phyloP scores from a whole-genome alignment of 306 rosid genomes.

The Acacia confusa region DNA sequence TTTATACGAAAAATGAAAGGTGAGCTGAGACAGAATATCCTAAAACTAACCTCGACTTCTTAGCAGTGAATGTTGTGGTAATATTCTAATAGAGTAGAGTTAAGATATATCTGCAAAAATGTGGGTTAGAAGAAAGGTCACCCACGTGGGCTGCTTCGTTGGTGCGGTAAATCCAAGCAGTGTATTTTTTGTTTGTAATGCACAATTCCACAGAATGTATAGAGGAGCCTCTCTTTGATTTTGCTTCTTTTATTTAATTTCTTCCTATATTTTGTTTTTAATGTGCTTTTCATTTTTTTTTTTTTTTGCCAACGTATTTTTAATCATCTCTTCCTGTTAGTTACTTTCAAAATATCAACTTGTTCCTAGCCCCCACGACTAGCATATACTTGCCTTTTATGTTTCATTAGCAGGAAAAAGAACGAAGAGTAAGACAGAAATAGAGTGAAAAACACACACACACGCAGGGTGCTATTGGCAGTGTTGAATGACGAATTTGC shows the following conservation, averaged over 20 bases:
- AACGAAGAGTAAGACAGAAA: not conserved
- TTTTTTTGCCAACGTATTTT: too few species aligned
- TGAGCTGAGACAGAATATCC: not conserved
- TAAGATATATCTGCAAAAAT: not conserved
- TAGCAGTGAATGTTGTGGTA: not conserved
- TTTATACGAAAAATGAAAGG: not conserved
- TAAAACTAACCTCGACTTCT: not conserved
- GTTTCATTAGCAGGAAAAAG: not conserved
- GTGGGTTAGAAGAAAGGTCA: not conserved
- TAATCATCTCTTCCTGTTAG: too few species aligned
- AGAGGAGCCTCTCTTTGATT: conserved; percentile 5
- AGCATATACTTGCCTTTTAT: too few species aligned
- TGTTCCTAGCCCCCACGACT: too few species aligned
- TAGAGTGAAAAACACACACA: not conserved
- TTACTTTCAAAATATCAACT: too few species aligned
- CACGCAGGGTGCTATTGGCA: too few species aligned
- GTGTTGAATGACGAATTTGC: not conserved
- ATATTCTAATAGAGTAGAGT: not conserved
- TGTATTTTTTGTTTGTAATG: conserved; percentile 11
- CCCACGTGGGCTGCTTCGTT: conserved; percentile 57
- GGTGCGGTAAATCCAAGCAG: conserved; percentile 2
- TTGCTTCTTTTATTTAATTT: not conserved
- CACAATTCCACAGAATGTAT: not conserved
- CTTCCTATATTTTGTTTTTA: not conserved
- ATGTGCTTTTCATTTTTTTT: too few species aligned